Base-by-base conservation (phyloP, 305 asterid genomes). In the Fraxinus baroniana region DNA sequence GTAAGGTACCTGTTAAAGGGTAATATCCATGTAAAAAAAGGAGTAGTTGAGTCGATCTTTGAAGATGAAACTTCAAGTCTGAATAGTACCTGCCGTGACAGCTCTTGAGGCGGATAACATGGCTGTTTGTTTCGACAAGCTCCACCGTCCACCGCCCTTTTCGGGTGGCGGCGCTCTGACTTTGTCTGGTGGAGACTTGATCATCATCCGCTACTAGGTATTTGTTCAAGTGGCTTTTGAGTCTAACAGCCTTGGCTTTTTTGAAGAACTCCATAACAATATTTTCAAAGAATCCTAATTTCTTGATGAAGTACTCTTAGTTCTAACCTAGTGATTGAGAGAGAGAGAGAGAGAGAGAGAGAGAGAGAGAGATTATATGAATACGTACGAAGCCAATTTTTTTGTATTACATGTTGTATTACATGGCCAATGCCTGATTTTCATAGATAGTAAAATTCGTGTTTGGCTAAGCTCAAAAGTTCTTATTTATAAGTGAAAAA, bases 181-280 rank as follows among this genome's bases (percentile, higher is more conserved):
- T 92, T 87, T 96, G 99, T 24, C 98, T 89, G 4, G 90, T 86
- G 74, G 92, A 83, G 28, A 81, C 26, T 33, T 89, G 94, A 44
- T 96, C 98, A 18, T 96, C 98, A 55, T 88, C 96, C 83, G 99
- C 98, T 33, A 89, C 90, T 35, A 96, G 74, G 91, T 93, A 96
- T 75, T 94, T 96, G 88, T 88, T 90, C 1, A 92, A 80, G 89
- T 94, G 99, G 86, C 95, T 90, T 68, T 83, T 90, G 17, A 96
- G 90, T 78, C 81, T 89, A 9, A 96, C 98, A 0, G 90, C 97
- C 71, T 91, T 91, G 3, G 90, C 87, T 60, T 90, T 89, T 49
- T 46, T 85, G 89, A 96, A 96, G 76, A 92, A 88, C 18, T 96
- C 98, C 99, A 95, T 95, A 55, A 26, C 7, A 68, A 68, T 68